Evolutionary conservation across 2,329 filamentous ascomycete species (phyloP).

Genomic region (Elsinoe australis): DNA sequence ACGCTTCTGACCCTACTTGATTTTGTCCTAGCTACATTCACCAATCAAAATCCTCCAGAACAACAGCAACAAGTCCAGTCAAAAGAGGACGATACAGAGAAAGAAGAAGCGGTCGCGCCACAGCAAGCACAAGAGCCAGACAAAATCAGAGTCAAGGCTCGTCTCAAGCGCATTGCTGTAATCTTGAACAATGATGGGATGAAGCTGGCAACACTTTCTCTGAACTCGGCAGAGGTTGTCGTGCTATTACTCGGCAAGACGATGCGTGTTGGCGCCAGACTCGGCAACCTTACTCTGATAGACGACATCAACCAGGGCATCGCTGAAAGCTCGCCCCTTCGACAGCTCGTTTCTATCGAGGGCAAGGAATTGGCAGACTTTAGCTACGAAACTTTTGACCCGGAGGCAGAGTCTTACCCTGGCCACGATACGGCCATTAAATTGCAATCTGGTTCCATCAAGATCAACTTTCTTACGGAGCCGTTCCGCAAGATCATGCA

Average conservation of each 20-base stretch:
- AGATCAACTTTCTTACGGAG: slow-evolving; percentile 93
- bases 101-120: slow-evolving; percentile 32
- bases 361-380: slow-evolving; percentile 95
- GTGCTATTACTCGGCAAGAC: slow-evolving; percentile 79
- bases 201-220: slow-evolving; percentile 79
- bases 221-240: slow-evolving; percentile 86
- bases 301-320: slow-evolving; percentile 94
- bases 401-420: slow-evolving; percentile 67
- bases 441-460: slow-evolving; percentile 86
- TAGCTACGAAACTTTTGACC: slow-evolving; percentile 91
- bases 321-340: slow-evolving; percentile 67
- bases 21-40: slow-evolving; percentile 89
- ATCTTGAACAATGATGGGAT: slow-evolving; percentile 98
- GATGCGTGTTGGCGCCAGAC: slow-evolving; percentile 77
- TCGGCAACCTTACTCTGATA: slow-evolving; percentile 80
- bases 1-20: slow-evolving; percentile 88
- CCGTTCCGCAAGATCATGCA: slow-evolving; percentile 97
- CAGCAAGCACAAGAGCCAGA: slow-evolving; percentile 44
- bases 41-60: slow-evolving; percentile 40
- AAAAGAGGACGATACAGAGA: slow-evolving; percentile 28
- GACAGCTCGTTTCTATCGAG: slow-evolving; percentile 87
- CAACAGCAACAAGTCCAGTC: slow-evolving; percentile 27
- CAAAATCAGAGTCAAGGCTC: slow-evolving; percentile 87
- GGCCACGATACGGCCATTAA: slow-evolving; percentile 91
- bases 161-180: slow-evolving; percentile 85